Percentiles rank a stretch among this genome's conserved stretches.
Conservation (phyloP, 805 yeast genomes). For the Yarrowia sp. region DNA sequence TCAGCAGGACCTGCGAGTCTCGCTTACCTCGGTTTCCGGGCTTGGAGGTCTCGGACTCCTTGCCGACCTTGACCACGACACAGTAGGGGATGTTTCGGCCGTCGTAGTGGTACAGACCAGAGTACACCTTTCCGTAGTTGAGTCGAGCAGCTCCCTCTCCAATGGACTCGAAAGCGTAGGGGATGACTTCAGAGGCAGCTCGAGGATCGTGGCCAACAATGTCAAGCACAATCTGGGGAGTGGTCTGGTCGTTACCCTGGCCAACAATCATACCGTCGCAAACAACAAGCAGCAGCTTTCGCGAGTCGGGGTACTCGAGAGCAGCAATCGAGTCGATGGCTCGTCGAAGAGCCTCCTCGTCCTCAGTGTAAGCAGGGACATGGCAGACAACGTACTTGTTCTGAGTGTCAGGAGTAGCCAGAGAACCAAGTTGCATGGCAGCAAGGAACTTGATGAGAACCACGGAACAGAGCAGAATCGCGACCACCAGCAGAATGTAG, state of each 20-base stretch:
- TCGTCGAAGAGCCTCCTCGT: conserved; percentile 52
- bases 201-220: conserved; percentile 54
- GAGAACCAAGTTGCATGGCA: conserved; percentile 42
- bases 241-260: conserved; percentile 57
- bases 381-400: conserved; percentile 44
- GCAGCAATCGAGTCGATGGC: conserved; percentile 62
- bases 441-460: conserved; percentile 43
- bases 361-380: conserved; percentile 63
- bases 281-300: conserved; percentile 53
- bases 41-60: conserved; percentile 52
- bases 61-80: conserved; percentile 59
- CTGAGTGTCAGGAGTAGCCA: conserved; percentile 40
- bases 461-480: conserved; percentile 41
- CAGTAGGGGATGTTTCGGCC: conserved; percentile 57
- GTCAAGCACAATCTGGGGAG: conserved; percentile 56
- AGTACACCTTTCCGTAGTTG: conserved; percentile 60
- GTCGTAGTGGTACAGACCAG: conserved; percentile 57
- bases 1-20: conserved; percentile 57
- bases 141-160: conserved; percentile 64
- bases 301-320: conserved; percentile 56
- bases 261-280: conserved; percentile 66
- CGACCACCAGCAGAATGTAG: conserved; percentile 43
- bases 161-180: conserved; percentile 54
- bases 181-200: conserved; percentile 51
- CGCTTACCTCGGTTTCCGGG: conserved; percentile 69